Base-by-base conservation (phyloP, 129 eudicot species). In the Lactuca sativa region DNA sequence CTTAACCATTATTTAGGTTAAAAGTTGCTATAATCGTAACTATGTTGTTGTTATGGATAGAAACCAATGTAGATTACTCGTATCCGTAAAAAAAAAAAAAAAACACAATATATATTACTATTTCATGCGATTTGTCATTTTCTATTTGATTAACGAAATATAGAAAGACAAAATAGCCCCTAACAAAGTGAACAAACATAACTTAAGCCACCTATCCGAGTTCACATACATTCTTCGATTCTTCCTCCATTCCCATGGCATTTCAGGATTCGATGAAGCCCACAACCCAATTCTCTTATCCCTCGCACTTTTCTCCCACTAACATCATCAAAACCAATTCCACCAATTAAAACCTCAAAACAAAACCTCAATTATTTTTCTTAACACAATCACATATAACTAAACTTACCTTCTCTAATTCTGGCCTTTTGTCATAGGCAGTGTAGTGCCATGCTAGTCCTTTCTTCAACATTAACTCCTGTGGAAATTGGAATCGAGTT, bases 191-290 rank as follows among this genome's bases (percentile, higher is more conserved):
- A 18, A 18, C 21, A 18, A 18, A 18, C 21, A 38, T 6, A 38
- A 38, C 7, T 6, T 38, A 34, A 34, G 5, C 43, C 43, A 38
- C 2, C 8, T 38, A 38, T 38, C 43, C 6, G 7, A 83, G 75
- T 64, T 85, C 78, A 31, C 95, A 91, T 17, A 71, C 76, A 41
- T 93, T 73, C 82, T 63, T 17, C 74, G 78, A 41, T 93, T 73
- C 82, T 63, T 93, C 56, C 98, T 83, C 85, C 88, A 93, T 43
- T 89, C 85, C 96, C 98, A 93, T 80, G 98, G 98, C 86, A 72
- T 90, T 77, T 93, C 92, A 8, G 98, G 98, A 69, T 93, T 77
- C 0, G 78, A 32, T 14, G 84, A 73, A 25, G 92, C 91, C 96
- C 98, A 89, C 78, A 93, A 71, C 11, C 98, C 98, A 25, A 89